Percentiles rank a stretch among this genome's conserved stretches.
These are phyloP conservation scores for Pythium monospermum DNA, from an alignment of 352 stramenopile species.

Conservation along the genomic window DNA sequence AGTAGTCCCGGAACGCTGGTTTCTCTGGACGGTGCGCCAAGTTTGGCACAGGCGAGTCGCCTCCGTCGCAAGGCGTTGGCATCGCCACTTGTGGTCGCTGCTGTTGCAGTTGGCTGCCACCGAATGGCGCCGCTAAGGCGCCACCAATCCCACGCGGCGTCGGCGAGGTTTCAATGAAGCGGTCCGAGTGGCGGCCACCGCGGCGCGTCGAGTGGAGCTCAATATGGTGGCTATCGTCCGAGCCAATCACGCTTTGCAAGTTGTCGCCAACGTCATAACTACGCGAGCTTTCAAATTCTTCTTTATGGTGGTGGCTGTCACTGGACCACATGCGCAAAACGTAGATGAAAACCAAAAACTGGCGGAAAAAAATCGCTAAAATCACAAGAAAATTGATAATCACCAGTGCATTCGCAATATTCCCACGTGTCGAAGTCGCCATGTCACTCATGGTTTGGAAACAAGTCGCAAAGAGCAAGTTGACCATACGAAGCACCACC, in stretches of 20 bases:
- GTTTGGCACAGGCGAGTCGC: constrained; percentile 19
- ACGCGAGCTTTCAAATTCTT: not conserved
- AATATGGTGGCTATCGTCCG: not conserved
- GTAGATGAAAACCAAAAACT: constrained; percentile 52
- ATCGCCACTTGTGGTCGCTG: no score
- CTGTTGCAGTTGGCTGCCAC: not conserved
- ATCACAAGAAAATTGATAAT: constrained; percentile 56
- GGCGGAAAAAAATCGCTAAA: constrained; percentile 48
- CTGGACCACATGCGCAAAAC: constrained; percentile 45
- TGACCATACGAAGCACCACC: constrained; percentile 40
- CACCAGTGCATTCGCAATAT: constrained; percentile 48
- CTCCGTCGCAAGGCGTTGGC: not conserved
- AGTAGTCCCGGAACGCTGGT: constrained; percentile 7
- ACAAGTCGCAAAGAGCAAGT: constrained; percentile 44
- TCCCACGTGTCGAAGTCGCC: constrained; percentile 25
- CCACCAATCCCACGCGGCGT: no score
- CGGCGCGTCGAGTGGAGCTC: constrained; percentile 1
- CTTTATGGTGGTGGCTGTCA: not conserved
- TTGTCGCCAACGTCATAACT: not conserved
- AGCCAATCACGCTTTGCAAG: not conserved
- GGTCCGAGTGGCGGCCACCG: not conserved
- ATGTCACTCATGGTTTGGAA: constrained; percentile 53
- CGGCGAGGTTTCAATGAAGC: not conserved
- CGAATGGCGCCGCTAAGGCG: not conserved
- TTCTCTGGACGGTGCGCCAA: constrained; percentile 6